Percentiles rank a stretch among this genome's conserved stretches.
Conservation (phyloP, 768 basidiomycete species). For the Xerocomus brunneocitrinus region DNA sequence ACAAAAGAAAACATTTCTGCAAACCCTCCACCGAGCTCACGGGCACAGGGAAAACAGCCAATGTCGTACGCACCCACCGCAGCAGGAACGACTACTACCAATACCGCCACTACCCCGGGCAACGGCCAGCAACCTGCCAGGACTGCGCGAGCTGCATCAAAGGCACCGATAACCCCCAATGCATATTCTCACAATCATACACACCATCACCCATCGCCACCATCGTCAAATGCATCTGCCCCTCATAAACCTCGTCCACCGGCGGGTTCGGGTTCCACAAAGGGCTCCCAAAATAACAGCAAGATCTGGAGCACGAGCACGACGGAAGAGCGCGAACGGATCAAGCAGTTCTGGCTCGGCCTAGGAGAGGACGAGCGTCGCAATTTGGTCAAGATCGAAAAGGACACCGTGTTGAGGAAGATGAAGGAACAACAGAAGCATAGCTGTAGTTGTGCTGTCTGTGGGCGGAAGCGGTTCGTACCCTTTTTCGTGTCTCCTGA, state of each 20-base stretch:
- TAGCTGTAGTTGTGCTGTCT: conserved; percentile 92
- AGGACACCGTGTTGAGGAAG: conserved; percentile 94
- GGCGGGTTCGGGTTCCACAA: conserved; percentile 21
- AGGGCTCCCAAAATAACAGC: conserved; percentile 44
- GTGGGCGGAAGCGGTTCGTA: conserved; percentile 91
- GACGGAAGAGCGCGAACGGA: conserved; percentile 90
- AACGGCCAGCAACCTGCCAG: conserved; percentile 32
- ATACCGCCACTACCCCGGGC: conserved; percentile 34
- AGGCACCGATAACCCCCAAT: conserved; percentile 52
- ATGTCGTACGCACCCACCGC: conserved; percentile 59
- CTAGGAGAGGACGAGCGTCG: conserved; percentile 89
- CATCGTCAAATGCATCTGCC: conserved; percentile 33
- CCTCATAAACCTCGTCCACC: conserved; percentile 31
- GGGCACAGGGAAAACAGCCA: conserved; percentile 89
- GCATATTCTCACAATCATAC: conserved; percentile 46
- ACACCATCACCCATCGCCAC: conserved; percentile 51
- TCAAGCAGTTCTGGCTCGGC: conserved; percentile 96
- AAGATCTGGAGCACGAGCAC: conserved; percentile 96
- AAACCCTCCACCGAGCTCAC: conserved; percentile 62
- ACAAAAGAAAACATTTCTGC: conserved; percentile 34
- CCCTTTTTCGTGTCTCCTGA: conserved; percentile 26
- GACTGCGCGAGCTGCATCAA: conserved; percentile 50
- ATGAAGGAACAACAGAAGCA: conserved; percentile 99
- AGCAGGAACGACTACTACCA: conserved; percentile 22
- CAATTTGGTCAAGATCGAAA: conserved; percentile 94